Base-by-base conservation (phyloP, 2,329 filamentous ascomycete genomes). In the Claviceps africana region DNA sequence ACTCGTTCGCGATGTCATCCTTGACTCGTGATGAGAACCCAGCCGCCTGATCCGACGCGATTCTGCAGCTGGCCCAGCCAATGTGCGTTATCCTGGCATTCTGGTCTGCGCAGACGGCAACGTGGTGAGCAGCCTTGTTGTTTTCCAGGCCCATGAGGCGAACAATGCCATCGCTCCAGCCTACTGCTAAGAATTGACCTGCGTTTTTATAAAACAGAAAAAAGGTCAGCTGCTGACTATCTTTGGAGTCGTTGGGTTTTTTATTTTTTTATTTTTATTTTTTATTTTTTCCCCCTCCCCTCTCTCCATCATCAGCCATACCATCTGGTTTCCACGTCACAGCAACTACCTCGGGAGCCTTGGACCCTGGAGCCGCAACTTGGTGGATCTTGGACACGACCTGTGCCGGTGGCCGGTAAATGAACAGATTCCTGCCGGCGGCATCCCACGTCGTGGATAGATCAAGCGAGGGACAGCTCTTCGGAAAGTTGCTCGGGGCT, bases 391-490 rank as follows among this genome's bases (percentile, higher is more conserved):
- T 79, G 51, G 75, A 73, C 10, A 81, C 76, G 8, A 72, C 59
- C 57, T 96, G 88, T 1, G 84, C 85, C 55, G 85, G 87, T 17
- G 90, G 77, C 48, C 91, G 79, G 67, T 85, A 90, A 44, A 95
- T 81, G 58, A 85, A 76, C 19, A 96, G 72, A 48, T 82, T 81
- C 48, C 81, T 81, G 55, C 82, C 78, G 17, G 76, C 74, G n/a
- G 76, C 79, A 13, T 86, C 85, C 65, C 70, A 71, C 13, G 89
- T 75, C 5, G 84, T 83, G n/a, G 85, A 75, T 46, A 97, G 75
- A 67, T 96, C 88, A 72, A 95, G 86, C 9, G 83, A 85, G 17
- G 90, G 88, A 66, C 88, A 95, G 67, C 86, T 88, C 28, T 82
- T 76, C 35, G 91, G 73, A 49, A 85, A 76, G 47, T 74, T 71